Evolutionary conservation across 805 yeast genomes (phyloP).

Genomic region (Kluyveromyces lactis): DNA sequence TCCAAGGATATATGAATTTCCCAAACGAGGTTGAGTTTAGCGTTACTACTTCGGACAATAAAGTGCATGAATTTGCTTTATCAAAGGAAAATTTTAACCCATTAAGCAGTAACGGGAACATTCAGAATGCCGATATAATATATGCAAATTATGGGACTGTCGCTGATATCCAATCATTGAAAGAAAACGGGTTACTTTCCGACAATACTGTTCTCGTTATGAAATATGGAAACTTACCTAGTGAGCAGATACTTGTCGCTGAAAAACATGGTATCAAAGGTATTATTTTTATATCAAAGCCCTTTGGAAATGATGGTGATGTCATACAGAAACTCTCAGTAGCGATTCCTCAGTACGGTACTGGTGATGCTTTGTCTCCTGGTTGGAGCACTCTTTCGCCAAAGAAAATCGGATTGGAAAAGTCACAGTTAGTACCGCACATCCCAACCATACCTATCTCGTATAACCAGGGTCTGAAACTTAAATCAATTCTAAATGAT

Average conservation of each 20-base stretch:
- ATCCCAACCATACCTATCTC: constrained; percentile 76
- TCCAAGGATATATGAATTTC: constrained; percentile 54
- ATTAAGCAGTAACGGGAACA: constrained; percentile 50
- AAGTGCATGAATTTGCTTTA: constrained; percentile 21
- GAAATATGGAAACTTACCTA: constrained; percentile 46
- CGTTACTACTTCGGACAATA: constrained; percentile 18
- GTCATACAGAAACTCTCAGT: constrained; percentile 37
- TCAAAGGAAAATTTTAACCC: constrained; percentile 53
- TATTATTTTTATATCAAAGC: constrained; percentile 54
- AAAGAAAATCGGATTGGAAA: constrained; percentile 35
- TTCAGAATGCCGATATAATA: constrained; percentile 39
- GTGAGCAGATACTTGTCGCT: constrained; percentile 48
- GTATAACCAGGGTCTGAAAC: constrained; percentile 52
- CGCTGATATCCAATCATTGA: constrained; percentile 42
- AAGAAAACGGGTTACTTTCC: constrained; percentile 31
- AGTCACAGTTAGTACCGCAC: constrained; percentile 50
- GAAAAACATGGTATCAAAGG: constrained; percentile 51
- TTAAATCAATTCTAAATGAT: constrained; percentile 24
- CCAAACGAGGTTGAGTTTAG: constrained; percentile 36
- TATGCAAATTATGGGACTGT: constrained; percentile 62
- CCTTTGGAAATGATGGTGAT: constrained; percentile 27
- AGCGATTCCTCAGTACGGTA: constrained; percentile 47
- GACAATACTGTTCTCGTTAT: constrained; percentile 49
- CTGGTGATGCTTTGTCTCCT: constrained; percentile 78
- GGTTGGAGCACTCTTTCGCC: constrained; percentile 52